Percentiles rank a stretch among this genome's conserved stretches.
phyloP scores from a whole-genome alignment of 345 rosid species.

The Eucalyptus globulus region DNA sequence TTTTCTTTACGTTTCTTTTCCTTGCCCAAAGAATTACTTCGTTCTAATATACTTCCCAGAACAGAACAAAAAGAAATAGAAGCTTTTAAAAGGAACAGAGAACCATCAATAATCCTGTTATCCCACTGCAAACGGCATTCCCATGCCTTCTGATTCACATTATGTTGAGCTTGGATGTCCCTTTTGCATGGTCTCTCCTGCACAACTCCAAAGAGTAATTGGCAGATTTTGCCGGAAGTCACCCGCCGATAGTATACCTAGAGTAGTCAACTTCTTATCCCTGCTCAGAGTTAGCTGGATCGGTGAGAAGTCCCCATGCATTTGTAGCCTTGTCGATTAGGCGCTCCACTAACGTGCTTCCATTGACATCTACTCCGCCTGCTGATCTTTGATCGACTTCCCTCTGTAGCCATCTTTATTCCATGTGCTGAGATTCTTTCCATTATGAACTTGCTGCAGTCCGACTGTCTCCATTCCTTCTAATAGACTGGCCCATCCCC shows the following conservation, averaged over 20 bases:
- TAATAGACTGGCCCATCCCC: neutral
- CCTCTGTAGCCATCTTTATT: neutral
- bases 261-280: neutral
- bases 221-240: too few relatives aligned
- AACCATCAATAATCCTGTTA: too few relatives aligned
- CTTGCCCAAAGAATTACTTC: neutral
- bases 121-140: too few relatives aligned
- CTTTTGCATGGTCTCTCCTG: too few relatives aligned
- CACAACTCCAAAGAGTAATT: too few relatives aligned
- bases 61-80: neutral
- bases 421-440: neutral
- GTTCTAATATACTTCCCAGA: neutral
- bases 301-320: neutral
- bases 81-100: too few relatives aligned
- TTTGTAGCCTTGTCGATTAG: neutral
- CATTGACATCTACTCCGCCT: neutral
- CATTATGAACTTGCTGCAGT: neutral
- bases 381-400: neutral
- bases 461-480: neutral
- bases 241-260: neutral
- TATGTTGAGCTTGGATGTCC: too few relatives aligned
- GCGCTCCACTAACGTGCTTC: neutral
- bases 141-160: too few relatives aligned
- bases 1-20: neutral
- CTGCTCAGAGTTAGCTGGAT: neutral